A percentile compares a stretch with the other conserved stretches of the same genome.
Evolutionary conservation across 768 basidiomycete species (phyloP).

Genomic region (Termitomyces sp.): DNA sequence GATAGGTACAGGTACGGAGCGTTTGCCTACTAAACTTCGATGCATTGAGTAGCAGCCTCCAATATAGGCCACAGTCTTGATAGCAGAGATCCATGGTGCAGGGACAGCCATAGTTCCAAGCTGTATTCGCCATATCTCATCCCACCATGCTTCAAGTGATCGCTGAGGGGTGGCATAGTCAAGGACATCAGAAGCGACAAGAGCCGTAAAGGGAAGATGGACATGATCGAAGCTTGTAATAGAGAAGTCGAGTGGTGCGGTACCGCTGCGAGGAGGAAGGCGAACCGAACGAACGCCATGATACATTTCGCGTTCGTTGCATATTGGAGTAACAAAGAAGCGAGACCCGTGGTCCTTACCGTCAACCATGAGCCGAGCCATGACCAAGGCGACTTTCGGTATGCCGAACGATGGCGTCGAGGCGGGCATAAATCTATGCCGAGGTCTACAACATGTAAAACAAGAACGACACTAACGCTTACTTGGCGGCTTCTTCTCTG

Average conservation of each 20-base stretch:
- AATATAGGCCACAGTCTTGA: slow-evolving; percentile 51
- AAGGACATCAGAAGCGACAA: slow-evolving; percentile 40
- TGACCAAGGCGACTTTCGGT: slow-evolving; percentile 52
- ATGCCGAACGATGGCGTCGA: slow-evolving; percentile 48
- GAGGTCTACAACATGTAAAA: slow-evolving; percentile 6
- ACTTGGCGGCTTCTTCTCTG: slow-evolving; percentile 56
- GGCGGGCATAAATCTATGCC: slow-evolving; percentile 52
- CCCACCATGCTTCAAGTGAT: slow-evolving; percentile 48
- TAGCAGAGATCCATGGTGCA: slow-evolving; percentile 44
- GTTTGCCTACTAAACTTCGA: slow-evolving; percentile 43
- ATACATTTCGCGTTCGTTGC: slow-evolving; percentile 48
- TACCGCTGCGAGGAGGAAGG: slow-evolving; percentile 47
- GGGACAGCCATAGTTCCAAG: slow-evolving; percentile 49
- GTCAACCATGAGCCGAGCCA: slow-evolving; percentile 50
- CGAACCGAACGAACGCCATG: slow-evolving; percentile 45
- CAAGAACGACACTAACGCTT: slow-evolving; percentile 14
- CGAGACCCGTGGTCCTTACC: slow-evolving; percentile 45
- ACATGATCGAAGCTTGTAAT: slow-evolving; percentile 54
- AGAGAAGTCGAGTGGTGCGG: slow-evolving; percentile 50
- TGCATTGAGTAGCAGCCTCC: slow-evolving; percentile 55
- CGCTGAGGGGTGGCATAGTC: slow-evolving; percentile 34
- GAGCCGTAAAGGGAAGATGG: slow-evolving; percentile 41
- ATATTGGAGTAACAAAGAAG: slow-evolving; percentile 53
- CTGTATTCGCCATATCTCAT: slow-evolving; percentile 50
- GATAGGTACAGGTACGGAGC: slow-evolving; percentile 40